Percentiles rank a stretch among this genome's conserved stretches.
Conservation (phyloP, 2,329 filamentous ascomycete species). For the Elsinoe arachidis region DNA sequence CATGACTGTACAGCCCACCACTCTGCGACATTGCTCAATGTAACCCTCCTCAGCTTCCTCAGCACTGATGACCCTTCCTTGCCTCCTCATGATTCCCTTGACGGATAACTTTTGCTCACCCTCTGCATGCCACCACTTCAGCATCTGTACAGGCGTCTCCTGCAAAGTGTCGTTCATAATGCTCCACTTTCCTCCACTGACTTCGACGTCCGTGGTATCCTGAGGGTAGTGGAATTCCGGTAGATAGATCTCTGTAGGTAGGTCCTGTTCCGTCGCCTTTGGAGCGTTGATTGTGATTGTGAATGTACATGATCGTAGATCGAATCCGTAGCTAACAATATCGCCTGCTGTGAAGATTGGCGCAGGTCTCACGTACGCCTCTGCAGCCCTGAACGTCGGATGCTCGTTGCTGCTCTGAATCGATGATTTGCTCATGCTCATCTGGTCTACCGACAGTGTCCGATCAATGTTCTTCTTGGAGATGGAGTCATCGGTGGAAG, state of each 20-base stretch:
- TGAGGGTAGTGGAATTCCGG: conserved; percentile 89
- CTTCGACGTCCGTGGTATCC: conserved; percentile 60
- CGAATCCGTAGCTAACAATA: conserved; percentile 66
- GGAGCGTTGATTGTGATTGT: conserved; percentile 59
- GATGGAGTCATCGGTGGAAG: conserved; percentile 47
- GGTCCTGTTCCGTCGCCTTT: conserved; percentile 50
- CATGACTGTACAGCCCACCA: conserved; percentile 36
- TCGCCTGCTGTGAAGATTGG: conserved; percentile 67
- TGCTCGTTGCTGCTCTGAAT: conserved; percentile 34
- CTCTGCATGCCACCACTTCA: conserved; percentile 88
- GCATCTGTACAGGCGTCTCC: conserved; percentile 53
- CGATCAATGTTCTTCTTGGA: conserved; percentile 68
- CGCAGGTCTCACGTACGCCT: conserved; percentile 83
- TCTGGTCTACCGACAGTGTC: conserved; percentile 53
- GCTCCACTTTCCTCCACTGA: conserved; percentile 82
- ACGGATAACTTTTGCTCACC: conserved; percentile 75
- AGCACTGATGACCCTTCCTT: conserved; percentile 30
- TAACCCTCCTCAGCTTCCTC: conserved; percentile 68
- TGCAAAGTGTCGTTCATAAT: conserved; percentile 66
- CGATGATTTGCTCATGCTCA: conserved; percentile 24
- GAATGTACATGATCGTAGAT: conserved; percentile 71
- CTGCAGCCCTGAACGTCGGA: conserved; percentile 76
- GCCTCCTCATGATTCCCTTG: conserved; percentile 60
- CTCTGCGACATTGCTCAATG: conserved; percentile 51
- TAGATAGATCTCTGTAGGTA: conserved; percentile 74